Evolutionary conservation across 1,284 basidiomycete species (phyloP).

Genomic region (Ustilago bromivora): DNA sequence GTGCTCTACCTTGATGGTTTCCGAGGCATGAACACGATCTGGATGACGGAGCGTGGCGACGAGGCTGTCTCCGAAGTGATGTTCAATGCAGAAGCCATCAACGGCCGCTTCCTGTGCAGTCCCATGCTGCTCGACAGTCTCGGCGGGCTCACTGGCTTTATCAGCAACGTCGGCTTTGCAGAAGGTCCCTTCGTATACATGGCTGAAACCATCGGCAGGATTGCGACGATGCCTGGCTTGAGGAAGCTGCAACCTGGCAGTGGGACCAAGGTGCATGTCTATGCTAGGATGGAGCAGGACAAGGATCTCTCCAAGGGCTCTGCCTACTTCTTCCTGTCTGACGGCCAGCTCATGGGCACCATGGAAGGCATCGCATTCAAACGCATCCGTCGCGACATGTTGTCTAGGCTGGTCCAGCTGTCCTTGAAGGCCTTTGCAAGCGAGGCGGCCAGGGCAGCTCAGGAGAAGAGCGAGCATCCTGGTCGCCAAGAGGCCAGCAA

Average conservation of each 20-base stretch:
- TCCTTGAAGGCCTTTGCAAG: constrained; percentile 39
- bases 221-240: constrained; percentile 30
- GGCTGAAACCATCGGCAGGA: constrained; percentile 46
- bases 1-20: constrained; percentile 45
- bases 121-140: constrained; percentile 55
- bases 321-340: constrained; percentile 39
- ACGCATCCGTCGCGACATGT: constrained; percentile 42
- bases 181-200: constrained; percentile 45
- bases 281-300: constrained; percentile 39
- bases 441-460: constrained; percentile 32
- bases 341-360: constrained; percentile 34
- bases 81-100: constrained; percentile 25
- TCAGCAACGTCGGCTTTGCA: constrained; percentile 53
- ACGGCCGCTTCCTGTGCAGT: constrained; percentile 43
- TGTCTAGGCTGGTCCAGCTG: constrained; percentile 40
- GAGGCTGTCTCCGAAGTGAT: constrained; percentile 48
- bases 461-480: constrained; percentile 1
- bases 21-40: constrained; percentile 53
- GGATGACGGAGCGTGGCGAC: constrained; percentile 35
- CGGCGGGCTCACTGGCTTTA: constrained; percentile 54
- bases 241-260: constrained; percentile 25
- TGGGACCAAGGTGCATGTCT: constrained; percentile 23
- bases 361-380: constrained; percentile 51
- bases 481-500: neutral
- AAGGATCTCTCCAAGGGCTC: constrained; percentile 39